Percentiles rank a stretch among this genome's conserved stretches.
These are phyloP conservation scores for Pterulicium gracile DNA, from an alignment of 1,284 basidiomycete species.

Conservation along the genomic window DNA sequence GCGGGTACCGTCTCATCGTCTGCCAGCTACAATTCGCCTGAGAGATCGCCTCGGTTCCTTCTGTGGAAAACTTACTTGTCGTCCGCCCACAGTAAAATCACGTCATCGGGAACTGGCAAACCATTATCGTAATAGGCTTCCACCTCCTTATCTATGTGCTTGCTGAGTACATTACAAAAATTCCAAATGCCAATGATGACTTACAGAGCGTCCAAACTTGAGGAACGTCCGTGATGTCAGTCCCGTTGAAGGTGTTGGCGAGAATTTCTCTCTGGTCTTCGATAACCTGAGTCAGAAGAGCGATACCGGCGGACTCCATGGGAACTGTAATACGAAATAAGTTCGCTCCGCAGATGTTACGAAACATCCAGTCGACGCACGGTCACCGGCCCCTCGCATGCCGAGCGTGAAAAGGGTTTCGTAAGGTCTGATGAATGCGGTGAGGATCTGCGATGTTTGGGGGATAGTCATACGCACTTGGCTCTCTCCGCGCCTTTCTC, in stretches of 20 bases:
- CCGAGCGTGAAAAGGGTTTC: constrained; percentile 56
- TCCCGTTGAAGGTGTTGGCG: constrained; percentile 38
- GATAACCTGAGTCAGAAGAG: constrained; percentile 44
- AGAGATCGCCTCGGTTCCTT: too few species aligned
- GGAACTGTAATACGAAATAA: constrained; percentile 27
- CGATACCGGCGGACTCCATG: constrained; percentile 37
- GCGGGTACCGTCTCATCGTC: constrained; percentile 47
- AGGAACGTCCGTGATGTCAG: constrained; percentile 40
- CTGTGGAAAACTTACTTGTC: constrained; percentile 37
- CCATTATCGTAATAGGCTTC: constrained; percentile 58
- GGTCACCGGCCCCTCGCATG: constrained; percentile 54
- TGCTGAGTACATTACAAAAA: constrained; percentile 2
- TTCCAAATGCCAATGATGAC: constrained; percentile 12
- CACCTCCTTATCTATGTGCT: constrained; percentile 45
- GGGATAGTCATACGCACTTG: constrained; percentile 17
- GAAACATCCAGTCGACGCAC: constrained; percentile 20
- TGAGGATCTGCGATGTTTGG: too few species aligned
- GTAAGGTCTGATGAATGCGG: constrained; percentile 29
- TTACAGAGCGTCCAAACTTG: constrained; percentile 58
- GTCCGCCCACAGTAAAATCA: constrained; percentile 50
- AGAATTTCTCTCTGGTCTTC: constrained; percentile 54
- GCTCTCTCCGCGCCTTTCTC: constrained; percentile 45
- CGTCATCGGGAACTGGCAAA: constrained; percentile 42
- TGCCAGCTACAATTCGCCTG: constrained; percentile 33
- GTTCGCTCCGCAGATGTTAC: not conserved